Conservation (phyloP, 768 basidiomycete species). For the Naganishia friedmannii region DNA sequence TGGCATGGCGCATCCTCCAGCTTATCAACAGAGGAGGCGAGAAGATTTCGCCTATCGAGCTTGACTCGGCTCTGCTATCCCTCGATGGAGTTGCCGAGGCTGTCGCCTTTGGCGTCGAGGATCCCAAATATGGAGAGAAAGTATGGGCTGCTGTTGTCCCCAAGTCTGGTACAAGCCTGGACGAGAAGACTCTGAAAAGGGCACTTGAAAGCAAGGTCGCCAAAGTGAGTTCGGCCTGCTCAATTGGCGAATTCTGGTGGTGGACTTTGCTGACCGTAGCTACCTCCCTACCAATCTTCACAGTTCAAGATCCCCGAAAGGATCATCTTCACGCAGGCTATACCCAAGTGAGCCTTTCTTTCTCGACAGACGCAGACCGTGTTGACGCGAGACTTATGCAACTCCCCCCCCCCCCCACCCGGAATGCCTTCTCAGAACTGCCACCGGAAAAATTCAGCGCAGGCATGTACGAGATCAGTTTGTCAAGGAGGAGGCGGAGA, state of each 20-base stretch:
- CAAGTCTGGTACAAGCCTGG: constrained; percentile 26
- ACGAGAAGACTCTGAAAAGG: constrained; percentile 32
- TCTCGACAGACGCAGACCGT: background rate
- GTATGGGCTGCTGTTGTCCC: constrained; percentile 42
- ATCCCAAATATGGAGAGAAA: constrained; percentile 42
- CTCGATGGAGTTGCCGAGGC: constrained; percentile 56
- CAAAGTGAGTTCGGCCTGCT: constrained; percentile 15
- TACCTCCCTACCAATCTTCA: background rate
- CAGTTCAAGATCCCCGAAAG: constrained; percentile 35
- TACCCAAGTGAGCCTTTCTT: constrained; percentile 35
- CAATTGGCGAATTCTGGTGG: constrained; percentile 29
- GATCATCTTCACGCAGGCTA: constrained; percentile 38
- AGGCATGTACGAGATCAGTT: constrained; percentile 40
- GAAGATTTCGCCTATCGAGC: constrained; percentile 63
- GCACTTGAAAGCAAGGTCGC: constrained; percentile 36
- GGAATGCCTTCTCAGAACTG: constrained; percentile 35
- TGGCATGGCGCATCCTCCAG: background rate
- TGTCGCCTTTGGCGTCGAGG: constrained; percentile 56
- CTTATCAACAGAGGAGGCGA: constrained; percentile 58
- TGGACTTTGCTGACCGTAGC: background rate
- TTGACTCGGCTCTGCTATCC: constrained; percentile 59
- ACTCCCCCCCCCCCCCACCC: no score
- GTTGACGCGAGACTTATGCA: no score
- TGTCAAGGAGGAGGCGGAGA: constrained; percentile 51
- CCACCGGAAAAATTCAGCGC: constrained; percentile 44